Evolutionary conservation across 768 basidiomycete genomes (phyloP).

Genomic region (Tephrocybe sp.): DNA sequence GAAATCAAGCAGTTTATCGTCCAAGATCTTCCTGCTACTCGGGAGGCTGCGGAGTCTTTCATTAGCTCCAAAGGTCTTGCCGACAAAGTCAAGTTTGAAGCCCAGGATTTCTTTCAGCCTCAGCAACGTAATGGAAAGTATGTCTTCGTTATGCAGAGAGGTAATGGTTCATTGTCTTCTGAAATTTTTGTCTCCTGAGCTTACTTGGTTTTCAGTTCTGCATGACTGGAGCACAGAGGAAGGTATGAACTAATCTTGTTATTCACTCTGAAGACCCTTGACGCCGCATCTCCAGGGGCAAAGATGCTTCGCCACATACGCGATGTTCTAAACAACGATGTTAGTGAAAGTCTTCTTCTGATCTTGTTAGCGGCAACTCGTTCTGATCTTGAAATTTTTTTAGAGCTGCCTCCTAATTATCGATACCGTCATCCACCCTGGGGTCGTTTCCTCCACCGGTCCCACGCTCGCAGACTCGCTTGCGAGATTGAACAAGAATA

Average conservation of each 20-base stretch:
- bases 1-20: constrained; percentile 36
- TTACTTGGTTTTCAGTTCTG: constrained; percentile 23
- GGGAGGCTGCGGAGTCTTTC: constrained; percentile 31
- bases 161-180: constrained; percentile 15
- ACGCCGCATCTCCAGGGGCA: constrained; percentile 20
- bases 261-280: neutral
- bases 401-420: constrained; percentile 36
- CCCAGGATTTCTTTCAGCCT: constrained; percentile 39
- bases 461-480: constrained; percentile 27
- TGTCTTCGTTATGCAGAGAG: constrained; percentile 37
- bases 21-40: constrained; percentile 35
- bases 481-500: constrained; percentile 23
- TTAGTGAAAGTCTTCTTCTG: constrained; percentile 8
- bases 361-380: neutral
- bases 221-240: constrained; percentile 38
- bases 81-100: constrained; percentile 33
- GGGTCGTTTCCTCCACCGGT: constrained; percentile 27
- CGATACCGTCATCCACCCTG: constrained; percentile 35
- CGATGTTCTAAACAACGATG: constrained; percentile 33
- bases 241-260: constrained; percentile 12
- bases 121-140: constrained; percentile 38
- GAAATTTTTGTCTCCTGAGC: neutral
- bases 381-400: neutral
- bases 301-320: constrained; percentile 33
- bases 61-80: constrained; percentile 31